Percentiles rank a stretch among this genome's conserved stretches.
Evolutionary conservation across 2,329 filamentous ascomycete species (phyloP).

Genomic region (Trichoderma sp.): DNA sequence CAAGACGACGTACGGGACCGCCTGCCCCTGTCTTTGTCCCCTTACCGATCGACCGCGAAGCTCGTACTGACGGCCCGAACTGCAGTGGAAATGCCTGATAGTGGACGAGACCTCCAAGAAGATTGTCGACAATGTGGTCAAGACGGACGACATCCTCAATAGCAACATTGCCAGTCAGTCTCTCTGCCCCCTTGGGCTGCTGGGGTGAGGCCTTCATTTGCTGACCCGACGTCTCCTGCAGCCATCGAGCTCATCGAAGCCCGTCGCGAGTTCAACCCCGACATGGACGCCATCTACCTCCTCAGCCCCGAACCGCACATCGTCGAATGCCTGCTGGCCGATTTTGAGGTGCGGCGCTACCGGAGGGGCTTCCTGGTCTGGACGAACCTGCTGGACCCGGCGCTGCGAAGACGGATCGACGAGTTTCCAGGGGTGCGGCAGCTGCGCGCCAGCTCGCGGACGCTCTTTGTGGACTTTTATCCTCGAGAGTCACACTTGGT

Average conservation of each 20-base stretch:
- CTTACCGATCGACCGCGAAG: slow-evolving; percentile 26
- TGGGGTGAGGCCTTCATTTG: slow-evolving; percentile 25
- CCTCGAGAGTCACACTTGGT: slow-evolving; percentile 89
- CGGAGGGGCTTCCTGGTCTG: slow-evolving; percentile 79
- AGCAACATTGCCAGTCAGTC: slow-evolving; percentile 88
- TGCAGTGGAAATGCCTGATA: slow-evolving; percentile 94
- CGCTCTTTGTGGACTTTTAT: slow-evolving; percentile 84
- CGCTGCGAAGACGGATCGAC: slow-evolving; percentile 74
- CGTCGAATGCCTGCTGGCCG: slow-evolving; percentile 90
- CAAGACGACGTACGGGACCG: slow-evolving; percentile 69
- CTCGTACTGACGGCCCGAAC: slow-evolving; percentile 11
- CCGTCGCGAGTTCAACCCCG: slow-evolving; percentile 75
- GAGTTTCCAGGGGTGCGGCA: slow-evolving; percentile 68
- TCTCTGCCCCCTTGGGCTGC: slow-evolving; percentile 1
- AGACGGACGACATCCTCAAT: slow-evolving; percentile 96
- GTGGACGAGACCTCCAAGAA: slow-evolving; percentile 82
- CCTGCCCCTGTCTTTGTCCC: slow-evolving; percentile 16
- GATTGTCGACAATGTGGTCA: slow-evolving; percentile 86
- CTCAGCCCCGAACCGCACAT: slow-evolving; percentile 84
- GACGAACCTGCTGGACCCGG: slow-evolving; percentile 73
- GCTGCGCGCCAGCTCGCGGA: slow-evolving; percentile 77
- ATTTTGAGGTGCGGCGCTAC: slow-evolving; percentile 85
- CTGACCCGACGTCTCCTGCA: slow-evolving; percentile 44
- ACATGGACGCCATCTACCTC: slow-evolving; percentile 94
- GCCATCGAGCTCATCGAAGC: slow-evolving; percentile 95